These are phyloP conservation scores for Euphorbia pulcherrima DNA, from an alignment of 345 rosid genomes.

Conservation along the genomic window DNA sequence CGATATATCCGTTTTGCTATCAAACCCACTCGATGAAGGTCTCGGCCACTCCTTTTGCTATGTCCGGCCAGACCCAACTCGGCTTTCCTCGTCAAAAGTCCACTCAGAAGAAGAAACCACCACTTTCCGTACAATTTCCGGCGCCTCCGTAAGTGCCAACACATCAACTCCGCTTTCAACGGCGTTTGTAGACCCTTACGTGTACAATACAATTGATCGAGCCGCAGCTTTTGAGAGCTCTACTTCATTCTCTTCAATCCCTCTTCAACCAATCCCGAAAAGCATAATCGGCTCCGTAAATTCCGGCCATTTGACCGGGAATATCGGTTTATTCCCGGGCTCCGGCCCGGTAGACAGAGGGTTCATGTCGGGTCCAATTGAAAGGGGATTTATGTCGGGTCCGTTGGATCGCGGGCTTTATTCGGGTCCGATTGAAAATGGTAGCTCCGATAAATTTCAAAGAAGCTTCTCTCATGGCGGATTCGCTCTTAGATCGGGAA, in stretches of 20 bases:
- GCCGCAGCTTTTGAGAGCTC: slow-evolving; percentile 95
- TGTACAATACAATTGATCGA: slow-evolving; percentile 48
- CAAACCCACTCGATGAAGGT: slow-evolving; percentile 77
- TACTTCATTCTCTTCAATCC: slow-evolving; percentile 76
- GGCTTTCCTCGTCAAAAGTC: slow-evolving; percentile 71
- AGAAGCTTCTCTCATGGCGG: slow-evolving; percentile 83
- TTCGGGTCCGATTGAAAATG: slow-evolving; percentile 45
- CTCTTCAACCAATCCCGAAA: slow-evolving; percentile 83
- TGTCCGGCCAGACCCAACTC: slow-evolving; percentile 70
- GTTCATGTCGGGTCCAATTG: slow-evolving; percentile 81
- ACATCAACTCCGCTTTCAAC: slow-evolving; percentile 89
- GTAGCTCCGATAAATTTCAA: slow-evolving; percentile 51
- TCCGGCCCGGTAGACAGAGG: slow-evolving; percentile 74
- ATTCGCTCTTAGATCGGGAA: slow-evolving; percentile 51
- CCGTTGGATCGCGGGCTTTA: slow-evolving; percentile 69
- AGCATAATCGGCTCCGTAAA: slow-evolving; percentile 25
- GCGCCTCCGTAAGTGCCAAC: slow-evolving; percentile 96
- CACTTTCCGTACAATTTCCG: slow-evolving; percentile 85
- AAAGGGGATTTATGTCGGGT: slow-evolving; percentile 86
- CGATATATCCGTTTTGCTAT: slow-evolving; percentile 32
- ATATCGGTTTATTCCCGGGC: slow-evolving; percentile 34
- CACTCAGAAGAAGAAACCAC: slow-evolving; percentile 78
- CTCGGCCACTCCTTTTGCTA: slow-evolving; percentile 96
- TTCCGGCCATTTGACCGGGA: slow-evolving; percentile 51
- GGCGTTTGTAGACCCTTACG: slow-evolving; percentile 62